Percentiles rank a stretch among this genome's conserved stretches.
These are phyloP conservation scores for Chlorella sp. DNA, from an alignment of 139 green algal genomes.

Conservation along the genomic window DNA sequence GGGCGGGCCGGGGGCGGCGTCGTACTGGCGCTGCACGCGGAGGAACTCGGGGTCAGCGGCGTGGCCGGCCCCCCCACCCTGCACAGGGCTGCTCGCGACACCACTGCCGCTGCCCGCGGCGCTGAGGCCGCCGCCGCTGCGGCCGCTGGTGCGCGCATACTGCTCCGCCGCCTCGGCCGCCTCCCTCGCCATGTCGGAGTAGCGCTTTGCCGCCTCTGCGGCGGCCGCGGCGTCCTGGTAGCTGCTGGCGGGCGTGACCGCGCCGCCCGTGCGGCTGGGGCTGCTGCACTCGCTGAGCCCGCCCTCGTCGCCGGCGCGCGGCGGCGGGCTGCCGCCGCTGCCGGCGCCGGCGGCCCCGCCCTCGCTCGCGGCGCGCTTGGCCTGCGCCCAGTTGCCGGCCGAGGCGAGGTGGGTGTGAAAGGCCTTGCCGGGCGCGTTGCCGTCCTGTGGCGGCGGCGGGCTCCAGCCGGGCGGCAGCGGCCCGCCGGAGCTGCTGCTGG, in stretches of 20 bases:
- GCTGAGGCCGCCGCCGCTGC: background rate
- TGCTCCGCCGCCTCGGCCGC: constrained; percentile 40
- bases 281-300: constrained; percentile 16
- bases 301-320: background rate
- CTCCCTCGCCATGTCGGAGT: constrained; percentile 21
- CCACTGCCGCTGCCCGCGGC: background rate
- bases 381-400: too few species aligned
- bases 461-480: too few species aligned
- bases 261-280: background rate
- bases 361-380: background rate
- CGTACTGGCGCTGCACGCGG: constrained; percentile 57
- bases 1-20: constrained; percentile 57
- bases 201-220: constrained; percentile 24
- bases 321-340: background rate
- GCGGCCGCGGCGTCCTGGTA: constrained; percentile 36
- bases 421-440: too few species aligned
- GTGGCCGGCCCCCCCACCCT: background rate
- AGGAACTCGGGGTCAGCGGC: background rate
- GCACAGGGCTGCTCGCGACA: background rate
- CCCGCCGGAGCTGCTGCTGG: too few species aligned
- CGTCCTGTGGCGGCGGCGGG: too few species aligned
- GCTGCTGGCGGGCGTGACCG: background rate
- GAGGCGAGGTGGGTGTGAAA: background rate
- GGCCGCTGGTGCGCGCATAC: background rate
- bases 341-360: background rate